Evolutionary conservation across 768 basidiomycete species (phyloP), one percentile per base, ranked within the genome.

Genomic region (Hortiboletus campestris): DNA sequence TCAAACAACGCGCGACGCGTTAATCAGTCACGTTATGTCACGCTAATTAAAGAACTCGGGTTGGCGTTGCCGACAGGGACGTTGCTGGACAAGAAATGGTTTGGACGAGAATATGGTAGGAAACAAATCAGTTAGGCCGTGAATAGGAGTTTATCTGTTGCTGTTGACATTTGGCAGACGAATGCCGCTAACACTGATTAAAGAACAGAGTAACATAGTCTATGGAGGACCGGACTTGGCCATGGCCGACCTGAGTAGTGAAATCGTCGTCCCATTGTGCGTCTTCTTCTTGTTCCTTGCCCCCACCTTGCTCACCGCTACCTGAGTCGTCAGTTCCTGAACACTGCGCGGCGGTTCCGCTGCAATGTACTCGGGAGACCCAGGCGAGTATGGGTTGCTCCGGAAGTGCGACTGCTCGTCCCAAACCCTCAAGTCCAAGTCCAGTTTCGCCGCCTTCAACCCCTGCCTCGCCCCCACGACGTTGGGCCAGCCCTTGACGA

Each of bases 301-400:
- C 12, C 52, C 58, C 34, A 6, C 58, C 35, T 39, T 50, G 40
- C 12, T 39, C 55, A 61, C 51, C 46, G 17, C 60, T 6, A 32
- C 20, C 22, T 44, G 53, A 1, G 61, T 55, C 36, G 61, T 64
- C 51, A 67, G 36, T 53, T 67, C 64, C 28, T 68, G 45, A 4
- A 61, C 55, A 8, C 19, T 66, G 10, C 51, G 63, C 16, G 60
- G 56, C 1, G 71, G 65, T 39, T 69, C 69, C 34, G 69, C 65
- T 17, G 69, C 49, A 25, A 79, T 74, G 66, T 85, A 85, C 40
- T 77, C 76, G 40, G 55, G 67, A 46, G 78, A 78, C 9, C 84
- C 84, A n/a, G 79, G 79, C 2, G 58, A 53, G 59, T 80, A 69
- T 0, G 80, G 76, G 60, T 84, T 85, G 44, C 68, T 68, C 59